These are phyloP conservation scores for Plasmodium billcollinsi DNA, from an alignment of 169 alveolate genomes.

Conservation along the genomic window DNA sequence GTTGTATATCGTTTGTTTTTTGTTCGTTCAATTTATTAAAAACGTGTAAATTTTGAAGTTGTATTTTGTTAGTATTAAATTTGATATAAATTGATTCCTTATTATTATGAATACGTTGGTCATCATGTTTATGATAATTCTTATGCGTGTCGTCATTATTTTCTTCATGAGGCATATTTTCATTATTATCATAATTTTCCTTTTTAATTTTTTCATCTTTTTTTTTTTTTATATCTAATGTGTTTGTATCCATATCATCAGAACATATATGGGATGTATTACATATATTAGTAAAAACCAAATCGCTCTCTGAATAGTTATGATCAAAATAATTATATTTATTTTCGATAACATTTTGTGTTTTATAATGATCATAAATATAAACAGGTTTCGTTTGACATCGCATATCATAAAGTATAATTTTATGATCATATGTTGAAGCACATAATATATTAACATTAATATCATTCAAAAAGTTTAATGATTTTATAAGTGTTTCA, in stretches of 20 bases:
- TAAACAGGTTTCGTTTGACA: conserved; percentile 84
- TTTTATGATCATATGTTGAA: conserved; percentile 78
- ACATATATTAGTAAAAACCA: conserved; percentile 54
- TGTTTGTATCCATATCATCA: neutral
- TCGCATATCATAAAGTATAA: conserved; percentile 81
- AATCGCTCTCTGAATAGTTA: conserved; percentile 67
- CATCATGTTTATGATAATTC: neutral
- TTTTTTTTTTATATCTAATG: neutral
- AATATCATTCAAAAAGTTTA: conserved; percentile 78
- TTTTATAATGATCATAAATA: conserved; percentile 80
- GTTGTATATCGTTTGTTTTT: neutral
- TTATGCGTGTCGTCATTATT: neutral
- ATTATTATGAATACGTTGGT: neutral
- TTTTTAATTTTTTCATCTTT: neutral
- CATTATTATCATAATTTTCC: neutral
- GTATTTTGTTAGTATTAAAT: neutral
- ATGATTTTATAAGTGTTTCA: conserved; percentile 78
- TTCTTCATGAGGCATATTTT: neutral
- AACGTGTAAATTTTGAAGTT: neutral
- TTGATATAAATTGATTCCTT: neutral
- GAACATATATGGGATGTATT: conserved; percentile 18
- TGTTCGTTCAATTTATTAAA: neutral
- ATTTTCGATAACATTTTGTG: conserved; percentile 45
- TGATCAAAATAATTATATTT: conserved; percentile 48
- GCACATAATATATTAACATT: conserved; percentile 81